Percentiles rank a stretch among this genome's conserved stretches.
Evolutionary conservation across 2,329 filamentous ascomycete genomes (phyloP).

Genomic region (Ophiostoma ips): DNA sequence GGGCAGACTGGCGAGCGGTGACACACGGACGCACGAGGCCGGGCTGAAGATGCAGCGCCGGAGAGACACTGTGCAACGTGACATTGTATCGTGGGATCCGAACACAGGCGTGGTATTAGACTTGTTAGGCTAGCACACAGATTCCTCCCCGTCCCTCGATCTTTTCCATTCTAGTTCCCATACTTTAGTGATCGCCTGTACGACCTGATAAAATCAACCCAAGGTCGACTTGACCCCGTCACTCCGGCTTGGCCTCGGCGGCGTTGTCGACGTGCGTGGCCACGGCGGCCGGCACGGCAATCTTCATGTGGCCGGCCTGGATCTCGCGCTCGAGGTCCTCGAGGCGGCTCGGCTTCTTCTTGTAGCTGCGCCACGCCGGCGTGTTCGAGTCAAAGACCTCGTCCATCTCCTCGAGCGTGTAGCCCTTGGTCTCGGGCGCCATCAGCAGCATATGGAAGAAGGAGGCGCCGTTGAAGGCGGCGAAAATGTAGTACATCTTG

Average conservation of each 20-base stretch:
- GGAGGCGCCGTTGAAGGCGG: conserved; percentile 53
- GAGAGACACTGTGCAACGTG: too few species aligned
- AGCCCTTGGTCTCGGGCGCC: conserved; percentile 54
- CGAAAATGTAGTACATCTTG: conserved; percentile 56
- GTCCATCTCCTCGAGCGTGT: conserved; percentile 65
- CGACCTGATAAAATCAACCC: too few species aligned
- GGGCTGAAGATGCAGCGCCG: too few species aligned
- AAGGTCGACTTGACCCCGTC: too few species aligned
- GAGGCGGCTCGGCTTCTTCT: conserved; percentile 28
- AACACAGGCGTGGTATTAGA: too few species aligned
- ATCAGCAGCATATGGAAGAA: conserved; percentile 54
- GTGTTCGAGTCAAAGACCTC: conserved; percentile 51
- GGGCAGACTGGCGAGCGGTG: too few species aligned
- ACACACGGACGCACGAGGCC: too few species aligned
- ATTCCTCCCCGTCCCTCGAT: too few species aligned
- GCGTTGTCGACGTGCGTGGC: background rate
- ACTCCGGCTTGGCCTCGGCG: background rate
- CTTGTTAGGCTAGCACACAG: too few species aligned
- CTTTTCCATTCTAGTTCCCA: too few species aligned
- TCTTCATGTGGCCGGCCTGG: conserved; percentile 30
- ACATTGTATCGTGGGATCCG: too few species aligned
- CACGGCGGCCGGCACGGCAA: conserved; percentile 12
- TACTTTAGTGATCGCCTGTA: too few species aligned
- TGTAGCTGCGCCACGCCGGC: conserved; percentile 41
- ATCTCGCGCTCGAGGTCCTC: conserved; percentile 35